Conservation (phyloP, 768 basidiomycete species). For the Lactarius deliciosus region DNA sequence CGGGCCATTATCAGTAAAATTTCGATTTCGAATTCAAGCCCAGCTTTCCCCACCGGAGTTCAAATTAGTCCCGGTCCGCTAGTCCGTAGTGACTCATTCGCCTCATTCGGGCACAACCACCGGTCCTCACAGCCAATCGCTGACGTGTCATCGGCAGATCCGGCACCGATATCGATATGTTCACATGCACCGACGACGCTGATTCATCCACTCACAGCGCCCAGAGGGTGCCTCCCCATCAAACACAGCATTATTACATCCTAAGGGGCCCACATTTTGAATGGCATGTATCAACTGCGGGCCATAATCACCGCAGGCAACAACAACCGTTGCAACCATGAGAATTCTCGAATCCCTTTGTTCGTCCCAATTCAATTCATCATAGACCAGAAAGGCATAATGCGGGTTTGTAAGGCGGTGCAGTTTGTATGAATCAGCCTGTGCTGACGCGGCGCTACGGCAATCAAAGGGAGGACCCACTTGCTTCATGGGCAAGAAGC, state of each 20-base stretch:
- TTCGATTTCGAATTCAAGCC: constrained; percentile 28
- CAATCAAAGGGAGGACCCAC: constrained; percentile 10
- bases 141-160: constrained; percentile 21
- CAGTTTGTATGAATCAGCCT: constrained; percentile 18
- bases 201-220: constrained; percentile 18
- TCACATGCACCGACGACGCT: constrained; percentile 14
- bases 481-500: not conserved
- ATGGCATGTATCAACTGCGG: not conserved
- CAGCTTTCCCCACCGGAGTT: constrained; percentile 12
- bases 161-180: not conserved
- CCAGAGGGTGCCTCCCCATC: not conserved
- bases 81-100: constrained; percentile 2
- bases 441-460: not conserved
- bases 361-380: not conserved
- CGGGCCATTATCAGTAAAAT: constrained; percentile 24
- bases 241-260: constrained; percentile 18
- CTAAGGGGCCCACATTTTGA: not conserved
- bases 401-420: constrained; percentile 6
- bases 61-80: not conserved
- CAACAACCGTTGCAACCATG: not conserved
- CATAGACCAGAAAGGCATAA: not conserved
- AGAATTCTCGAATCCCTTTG: not conserved
- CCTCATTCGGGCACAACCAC: constrained; percentile 12
- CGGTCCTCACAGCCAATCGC: constrained; percentile 8
- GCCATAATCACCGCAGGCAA: not conserved